Base-by-base conservation (phyloP, 1,139 yeast genomes). In the Magnusiomyces fungicola region DNA sequence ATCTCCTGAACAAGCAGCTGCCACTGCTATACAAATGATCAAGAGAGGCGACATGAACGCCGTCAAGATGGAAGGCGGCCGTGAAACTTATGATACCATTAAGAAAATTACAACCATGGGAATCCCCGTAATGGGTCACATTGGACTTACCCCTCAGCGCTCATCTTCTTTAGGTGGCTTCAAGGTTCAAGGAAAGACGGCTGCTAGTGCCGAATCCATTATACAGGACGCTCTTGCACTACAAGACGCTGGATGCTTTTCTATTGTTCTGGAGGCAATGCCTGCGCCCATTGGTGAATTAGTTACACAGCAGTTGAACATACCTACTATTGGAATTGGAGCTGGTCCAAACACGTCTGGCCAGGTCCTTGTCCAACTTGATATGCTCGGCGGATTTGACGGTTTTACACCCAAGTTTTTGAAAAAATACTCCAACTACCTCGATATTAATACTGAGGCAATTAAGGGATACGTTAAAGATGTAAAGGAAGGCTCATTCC, bases 271-370 rank as follows among this genome's bases (percentile, higher is more conserved):
- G 10, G 98, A 92, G 61, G 95, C 97, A 48, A 76, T 92, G 9
- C 98, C 98, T 2, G 79, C 78, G 50, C 75, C 75, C 53, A 69
- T 92, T n/a, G 92, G 92, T 0, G 67, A 72, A 44, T 69, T 71
- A 51, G 78, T 92, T 41, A 85, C 97, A 0, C 62, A 72, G 2
- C 69, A 70, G 27, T 65, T 89, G 29, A 52, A 64, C 0, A 71
- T 90, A 1, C 97, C 98, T 0, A 87, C 95, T 1, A 89, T 92
- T 55, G 97, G 98, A 5, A 92, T 92, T 48, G 98, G 98, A 5
- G 97, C 97, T 0, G 97, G 98, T 0, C 80, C 82, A 19, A 69
- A 68, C 12, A 83, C 92, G 16, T 80, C 88, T 33, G 97, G 96
- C 0, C 97, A 92, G 64, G 96, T 92, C 1, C 73, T 92, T 46